These are phyloP conservation scores for Aspergillus pseudoterreus DNA, from an alignment of 2,329 filamentous ascomycete species.

Conservation along the genomic window DNA sequence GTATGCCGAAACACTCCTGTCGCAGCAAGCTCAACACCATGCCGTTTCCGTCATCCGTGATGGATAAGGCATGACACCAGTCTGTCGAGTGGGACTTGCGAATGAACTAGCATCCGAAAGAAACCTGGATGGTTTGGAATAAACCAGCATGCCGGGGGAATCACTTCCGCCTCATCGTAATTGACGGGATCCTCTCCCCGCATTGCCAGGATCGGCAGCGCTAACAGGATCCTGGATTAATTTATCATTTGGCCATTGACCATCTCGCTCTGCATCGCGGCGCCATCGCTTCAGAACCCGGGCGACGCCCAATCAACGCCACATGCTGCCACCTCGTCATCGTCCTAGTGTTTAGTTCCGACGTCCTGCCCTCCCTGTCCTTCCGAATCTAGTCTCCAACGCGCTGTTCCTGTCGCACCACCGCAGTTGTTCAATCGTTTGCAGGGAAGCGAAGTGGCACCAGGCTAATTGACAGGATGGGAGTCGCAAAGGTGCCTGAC, in stretches of 20 bases:
- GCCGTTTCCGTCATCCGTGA: background rate
- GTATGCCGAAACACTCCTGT: slow-evolving; percentile 1
- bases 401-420: background rate
- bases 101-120: background rate
- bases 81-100: background rate
- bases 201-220: slow-evolving; percentile 18
- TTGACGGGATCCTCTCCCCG: slow-evolving; percentile 19
- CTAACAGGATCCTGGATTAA: slow-evolving; percentile 8
- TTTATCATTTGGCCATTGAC: slow-evolving; percentile 13
- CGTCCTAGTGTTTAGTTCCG: slow-evolving; percentile 2
- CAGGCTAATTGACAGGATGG: too few relatives aligned
- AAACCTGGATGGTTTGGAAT: slow-evolving; percentile 1
- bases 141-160: background rate
- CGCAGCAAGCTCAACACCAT: background rate
- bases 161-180: slow-evolving; percentile 5
- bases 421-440: background rate
- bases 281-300: slow-evolving; percentile 6
- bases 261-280: background rate
- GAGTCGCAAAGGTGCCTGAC: too few relatives aligned
- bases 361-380: background rate
- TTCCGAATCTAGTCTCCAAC: background rate
- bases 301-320: slow-evolving; percentile 13
- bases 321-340: slow-evolving; percentile 13
- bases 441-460: too few relatives aligned
- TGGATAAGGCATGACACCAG: background rate